A percentile compares a stretch with the other conserved stretches of the same genome.
Conservation (phyloP, 768 basidiomycete species). For the Glaciozyma antarctica region DNA sequence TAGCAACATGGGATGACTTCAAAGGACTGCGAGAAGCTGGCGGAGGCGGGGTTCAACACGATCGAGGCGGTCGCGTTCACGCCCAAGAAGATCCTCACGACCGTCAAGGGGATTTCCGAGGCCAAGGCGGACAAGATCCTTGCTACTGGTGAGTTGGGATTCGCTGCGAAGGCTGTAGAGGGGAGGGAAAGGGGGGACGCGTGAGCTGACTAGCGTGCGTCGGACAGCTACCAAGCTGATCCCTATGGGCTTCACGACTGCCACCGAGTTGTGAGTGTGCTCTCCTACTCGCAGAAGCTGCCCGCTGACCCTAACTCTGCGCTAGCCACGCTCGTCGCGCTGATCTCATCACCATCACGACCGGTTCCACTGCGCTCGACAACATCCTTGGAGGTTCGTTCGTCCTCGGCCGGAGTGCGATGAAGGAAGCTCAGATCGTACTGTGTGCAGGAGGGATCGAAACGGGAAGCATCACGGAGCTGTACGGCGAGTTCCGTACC, state of each 20-base stretch:
- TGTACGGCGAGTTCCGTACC: slow-evolving; percentile 97
- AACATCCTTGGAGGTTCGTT: slow-evolving; percentile 76
- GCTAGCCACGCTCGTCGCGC: slow-evolving; percentile 75
- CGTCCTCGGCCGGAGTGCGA: too few species aligned
- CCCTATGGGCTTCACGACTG: slow-evolving; percentile 94
- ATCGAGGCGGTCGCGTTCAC: slow-evolving; percentile 94
- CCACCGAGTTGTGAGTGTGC: slow-evolving; percentile 59
- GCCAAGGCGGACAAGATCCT: slow-evolving; percentile 95
- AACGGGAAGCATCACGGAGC: slow-evolving; percentile 94
- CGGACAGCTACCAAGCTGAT: slow-evolving; percentile 80
- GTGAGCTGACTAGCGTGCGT: slow-evolving; percentile 6
- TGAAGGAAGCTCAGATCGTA: neutral
- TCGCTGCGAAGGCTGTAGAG: neutral
- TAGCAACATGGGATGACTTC: slow-evolving; percentile 80
- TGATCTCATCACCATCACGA: slow-evolving; percentile 91
- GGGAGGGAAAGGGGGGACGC: neutral
- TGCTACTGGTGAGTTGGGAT: slow-evolving; percentile 57
- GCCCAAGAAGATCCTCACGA: slow-evolving; percentile 75
- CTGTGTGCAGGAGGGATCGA: slow-evolving; percentile 82
- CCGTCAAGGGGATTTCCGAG: slow-evolving; percentile 94
- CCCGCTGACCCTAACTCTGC: neutral
- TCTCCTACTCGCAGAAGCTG: neutral
- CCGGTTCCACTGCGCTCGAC: slow-evolving; percentile 91
- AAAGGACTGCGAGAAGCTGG: slow-evolving; percentile 89
- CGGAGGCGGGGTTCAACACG: slow-evolving; percentile 83